Conservation (phyloP, 2,329 filamentous ascomycete species). For the Pseudocercospora fijiensis region DNA sequence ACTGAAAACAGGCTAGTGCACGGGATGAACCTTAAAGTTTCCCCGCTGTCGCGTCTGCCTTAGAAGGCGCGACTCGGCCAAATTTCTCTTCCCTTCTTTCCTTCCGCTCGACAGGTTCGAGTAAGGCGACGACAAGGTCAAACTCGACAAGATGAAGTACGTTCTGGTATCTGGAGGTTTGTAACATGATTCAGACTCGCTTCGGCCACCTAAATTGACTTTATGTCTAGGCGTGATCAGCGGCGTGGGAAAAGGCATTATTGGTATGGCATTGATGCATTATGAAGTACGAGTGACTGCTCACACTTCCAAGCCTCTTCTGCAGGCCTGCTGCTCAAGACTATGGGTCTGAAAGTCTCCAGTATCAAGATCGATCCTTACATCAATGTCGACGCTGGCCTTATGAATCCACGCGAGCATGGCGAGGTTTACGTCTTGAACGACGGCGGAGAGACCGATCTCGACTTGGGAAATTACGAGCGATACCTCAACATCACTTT, state of each 20-base stretch:
- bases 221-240: constrained; percentile 53
- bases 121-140: constrained; percentile 42
- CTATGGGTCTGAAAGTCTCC: constrained; percentile 70
- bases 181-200: constrained; percentile 30
- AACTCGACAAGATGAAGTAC: constrained; percentile 67
- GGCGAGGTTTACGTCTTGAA: constrained; percentile 87
- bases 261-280: constrained; percentile 52
- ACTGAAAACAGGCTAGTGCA: neutral
- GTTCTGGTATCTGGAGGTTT: constrained; percentile 76
- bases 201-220: constrained; percentile 11
- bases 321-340: constrained; percentile 75
- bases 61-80: neutral
- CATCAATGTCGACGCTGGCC: constrained; percentile 74
- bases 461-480: constrained; percentile 75
- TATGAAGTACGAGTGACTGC: neutral
- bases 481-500: constrained; percentile 80
- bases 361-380: constrained; percentile 72
- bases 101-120: constrained; percentile 45
- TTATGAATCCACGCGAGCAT: constrained; percentile 70
- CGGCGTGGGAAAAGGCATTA: constrained; percentile 65
- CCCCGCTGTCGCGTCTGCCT: neutral
- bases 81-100: constrained; percentile 35
- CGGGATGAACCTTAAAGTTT: neutral
- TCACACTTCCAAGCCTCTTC: constrained; percentile 55
- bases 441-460: constrained; percentile 75